Evolutionary conservation across 345 rosid species (phyloP).

Genomic region (Atalantia buxifolia): DNA sequence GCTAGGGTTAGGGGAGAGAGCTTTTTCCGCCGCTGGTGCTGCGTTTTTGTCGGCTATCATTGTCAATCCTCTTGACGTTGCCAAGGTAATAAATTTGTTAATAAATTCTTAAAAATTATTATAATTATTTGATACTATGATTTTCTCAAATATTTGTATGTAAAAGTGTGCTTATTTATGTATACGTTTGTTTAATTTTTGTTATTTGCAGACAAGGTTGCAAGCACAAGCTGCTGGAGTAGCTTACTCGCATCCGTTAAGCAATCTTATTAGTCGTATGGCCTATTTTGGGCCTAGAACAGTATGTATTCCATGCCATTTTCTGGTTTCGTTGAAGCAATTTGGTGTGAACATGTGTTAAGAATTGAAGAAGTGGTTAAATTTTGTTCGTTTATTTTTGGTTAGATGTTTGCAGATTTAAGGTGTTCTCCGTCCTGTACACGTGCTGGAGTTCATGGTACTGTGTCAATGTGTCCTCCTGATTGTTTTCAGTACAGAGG

Average conservation of each 20-base stretch:
- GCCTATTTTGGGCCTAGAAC: conserved; percentile 85
- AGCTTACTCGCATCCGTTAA: conserved; percentile 84
- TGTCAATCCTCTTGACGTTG: conserved; percentile 95
- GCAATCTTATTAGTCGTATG: conserved; percentile 80
- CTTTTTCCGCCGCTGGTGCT: conserved; percentile 91
- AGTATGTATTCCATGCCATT: conserved; percentile 37
- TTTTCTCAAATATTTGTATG: background rate
- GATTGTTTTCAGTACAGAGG: conserved; percentile 98
- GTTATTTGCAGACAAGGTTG: conserved; percentile 65
- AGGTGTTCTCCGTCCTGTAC: conserved; percentile 94
- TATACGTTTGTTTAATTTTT: background rate
- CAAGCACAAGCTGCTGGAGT: conserved; percentile 99
- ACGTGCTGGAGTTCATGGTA: conserved; percentile 97
- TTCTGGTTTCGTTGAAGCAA: background rate
- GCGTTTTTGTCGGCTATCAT: conserved; percentile 79
- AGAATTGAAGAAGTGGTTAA: background rate
- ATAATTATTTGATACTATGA: background rate
- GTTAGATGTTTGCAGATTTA: conserved; percentile 87
- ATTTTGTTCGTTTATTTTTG: conserved; percentile 12
- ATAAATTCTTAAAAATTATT: background rate
- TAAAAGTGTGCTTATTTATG: background rate
- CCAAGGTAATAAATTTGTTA: conserved; percentile 41
- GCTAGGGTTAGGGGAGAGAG: conserved; percentile 67
- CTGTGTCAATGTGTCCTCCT: conserved; percentile 94
- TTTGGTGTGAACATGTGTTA: background rate